Conservation (phyloP, 306 rosid species). For the Hippophae tibetana region DNA sequence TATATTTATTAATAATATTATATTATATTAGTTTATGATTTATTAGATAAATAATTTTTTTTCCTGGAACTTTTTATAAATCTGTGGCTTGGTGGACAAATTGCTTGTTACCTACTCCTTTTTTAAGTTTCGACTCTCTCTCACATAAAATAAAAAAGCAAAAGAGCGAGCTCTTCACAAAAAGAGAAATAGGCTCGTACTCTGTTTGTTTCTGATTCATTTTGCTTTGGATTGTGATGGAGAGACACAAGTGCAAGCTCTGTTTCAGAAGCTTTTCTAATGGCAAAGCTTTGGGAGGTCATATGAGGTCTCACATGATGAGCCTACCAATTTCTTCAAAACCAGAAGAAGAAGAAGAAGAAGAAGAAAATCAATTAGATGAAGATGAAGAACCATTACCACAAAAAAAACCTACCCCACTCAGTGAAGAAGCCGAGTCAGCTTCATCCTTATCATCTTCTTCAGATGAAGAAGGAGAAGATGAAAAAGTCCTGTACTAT, state of each 20-base stretch:
- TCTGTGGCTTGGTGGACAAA: slow-evolving; percentile 52
- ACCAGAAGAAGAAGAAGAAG: slow-evolving; percentile 19
- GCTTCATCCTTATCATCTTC: slow-evolving; percentile 35
- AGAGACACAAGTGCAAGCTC: slow-evolving; percentile 71
- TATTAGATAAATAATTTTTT: no score
- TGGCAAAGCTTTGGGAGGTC: slow-evolving; percentile 94
- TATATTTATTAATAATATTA: no score
- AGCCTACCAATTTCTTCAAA: slow-evolving; percentile 52
- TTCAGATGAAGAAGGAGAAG: slow-evolving; percentile 17
- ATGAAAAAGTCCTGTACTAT: slow-evolving; percentile 28
- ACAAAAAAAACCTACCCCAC: slow-evolving; percentile 11
- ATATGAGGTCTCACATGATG: slow-evolving; percentile 97
- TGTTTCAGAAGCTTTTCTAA: slow-evolving; percentile 67
- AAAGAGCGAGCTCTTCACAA: neutral
- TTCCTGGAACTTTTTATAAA: slow-evolving; percentile 22
- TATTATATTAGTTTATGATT: no score
- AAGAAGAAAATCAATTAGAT: slow-evolving; percentile 1
- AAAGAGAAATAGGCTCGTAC: neutral
- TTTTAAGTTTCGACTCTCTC: slow-evolving; percentile 32
- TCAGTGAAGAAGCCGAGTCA: slow-evolving; percentile 43
- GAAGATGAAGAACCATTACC: neutral
- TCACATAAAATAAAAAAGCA: slow-evolving; percentile 10
- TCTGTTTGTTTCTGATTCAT: slow-evolving; percentile 5
- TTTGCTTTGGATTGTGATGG: slow-evolving; percentile 30
- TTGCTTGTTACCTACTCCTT: slow-evolving; percentile 75